These are phyloP conservation scores for Hyaloscypha finlandica DNA, from an alignment of 495 filamentous ascomycete species.

Conservation along the genomic window DNA sequence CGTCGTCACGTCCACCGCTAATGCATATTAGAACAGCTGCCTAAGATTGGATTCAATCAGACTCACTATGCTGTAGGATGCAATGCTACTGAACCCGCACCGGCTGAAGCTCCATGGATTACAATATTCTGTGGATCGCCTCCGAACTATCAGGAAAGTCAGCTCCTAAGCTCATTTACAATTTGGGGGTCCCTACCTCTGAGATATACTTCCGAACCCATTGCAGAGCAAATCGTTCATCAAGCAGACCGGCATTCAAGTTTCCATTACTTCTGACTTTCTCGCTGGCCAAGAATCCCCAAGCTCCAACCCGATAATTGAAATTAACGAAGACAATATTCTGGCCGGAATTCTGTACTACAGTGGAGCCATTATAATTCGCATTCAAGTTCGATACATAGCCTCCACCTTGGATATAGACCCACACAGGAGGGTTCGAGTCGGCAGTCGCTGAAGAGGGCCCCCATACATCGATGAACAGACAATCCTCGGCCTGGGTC, in stretches of 20 bases:
- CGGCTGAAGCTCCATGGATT: constrained; percentile 70
- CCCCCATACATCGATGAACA: constrained; percentile 73
- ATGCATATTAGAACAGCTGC: constrained; percentile 53
- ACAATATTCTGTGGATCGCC: constrained; percentile 72
- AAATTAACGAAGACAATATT: constrained; percentile 72
- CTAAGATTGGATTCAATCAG: constrained; percentile 51
- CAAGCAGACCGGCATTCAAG: constrained; percentile 73
- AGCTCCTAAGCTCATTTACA: constrained; percentile 29
- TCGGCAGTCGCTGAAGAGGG: constrained; percentile 42
- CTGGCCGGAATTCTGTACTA: constrained; percentile 58
- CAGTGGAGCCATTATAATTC: constrained; percentile 65
- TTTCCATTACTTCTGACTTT: constrained; percentile 54
- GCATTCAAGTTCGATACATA: constrained; percentile 64
- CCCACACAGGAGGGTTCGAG: constrained; percentile 59
- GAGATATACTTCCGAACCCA: constrained; percentile 71
- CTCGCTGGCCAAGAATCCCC: constrained; percentile 70
- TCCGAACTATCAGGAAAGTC: constrained; percentile 32
- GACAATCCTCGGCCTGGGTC: constrained; percentile 65
- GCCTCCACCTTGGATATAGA: constrained; percentile 79
- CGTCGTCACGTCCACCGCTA: constrained; percentile 25
- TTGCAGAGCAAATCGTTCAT: constrained; percentile 63
- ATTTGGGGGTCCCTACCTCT: constrained; percentile 39
- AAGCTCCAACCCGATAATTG: constrained; percentile 75
- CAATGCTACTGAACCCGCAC: constrained; percentile 56
- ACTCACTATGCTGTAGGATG: constrained; percentile 65